Conservation (phyloP, 805 yeast species). For the Brettanomyces naardenensis region DNA sequence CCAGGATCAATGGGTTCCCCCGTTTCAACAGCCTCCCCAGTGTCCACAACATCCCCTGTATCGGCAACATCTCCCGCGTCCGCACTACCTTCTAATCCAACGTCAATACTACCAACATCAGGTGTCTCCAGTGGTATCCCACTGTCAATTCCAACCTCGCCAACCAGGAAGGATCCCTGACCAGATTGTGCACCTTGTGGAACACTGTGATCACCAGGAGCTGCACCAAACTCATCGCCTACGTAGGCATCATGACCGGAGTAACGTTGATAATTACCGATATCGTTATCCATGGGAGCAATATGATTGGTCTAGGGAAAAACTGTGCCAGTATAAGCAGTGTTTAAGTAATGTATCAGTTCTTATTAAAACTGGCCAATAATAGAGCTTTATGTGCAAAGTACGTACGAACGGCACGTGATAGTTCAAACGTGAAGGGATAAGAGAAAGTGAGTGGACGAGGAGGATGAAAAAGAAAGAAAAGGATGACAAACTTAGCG, state of each 20-base stretch:
- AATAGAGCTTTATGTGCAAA: no score
- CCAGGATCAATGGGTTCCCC: conserved; percentile 5
- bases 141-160: background rate
- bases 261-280: background rate
- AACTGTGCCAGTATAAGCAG: no score
- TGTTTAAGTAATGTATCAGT: no score
- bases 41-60: no score
- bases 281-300: background rate
- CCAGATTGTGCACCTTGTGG: background rate
- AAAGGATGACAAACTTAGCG: no score
- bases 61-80: conserved; percentile 26
- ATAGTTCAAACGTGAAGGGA: no score
- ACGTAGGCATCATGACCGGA: background rate
- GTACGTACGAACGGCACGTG: no score
- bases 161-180: background rate
- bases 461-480: no score
- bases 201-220: background rate
- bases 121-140: background rate
- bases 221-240: background rate
- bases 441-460: no score
- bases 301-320: no score
- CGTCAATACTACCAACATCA: background rate
- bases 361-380: no score
- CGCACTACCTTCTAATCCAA: conserved; percentile 23
- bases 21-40: no score